Conservation (phyloP, 371 early-diverging fungal species). For the Lichtheimia corymbifera region DNA sequence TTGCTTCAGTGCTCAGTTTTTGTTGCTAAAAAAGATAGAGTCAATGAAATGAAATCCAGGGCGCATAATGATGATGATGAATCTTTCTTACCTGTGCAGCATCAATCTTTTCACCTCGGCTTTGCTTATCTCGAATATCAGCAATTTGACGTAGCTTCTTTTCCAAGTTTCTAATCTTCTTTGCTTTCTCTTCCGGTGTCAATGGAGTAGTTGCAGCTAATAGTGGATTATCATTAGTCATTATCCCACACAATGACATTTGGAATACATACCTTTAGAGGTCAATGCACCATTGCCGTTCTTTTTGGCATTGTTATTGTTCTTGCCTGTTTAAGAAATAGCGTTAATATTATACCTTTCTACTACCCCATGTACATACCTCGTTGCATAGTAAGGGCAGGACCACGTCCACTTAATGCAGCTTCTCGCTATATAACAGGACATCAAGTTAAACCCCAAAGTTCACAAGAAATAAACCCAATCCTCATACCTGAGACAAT, state of each 20-base stretch:
- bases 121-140: constrained; percentile 77
- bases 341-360: no score
- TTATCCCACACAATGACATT: not conserved
- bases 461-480: not conserved
- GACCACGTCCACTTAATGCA: constrained; percentile 31
- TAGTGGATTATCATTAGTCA: not conserved
- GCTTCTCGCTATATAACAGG: constrained; percentile 27
- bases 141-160: constrained; percentile 92
- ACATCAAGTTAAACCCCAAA: not conserved
- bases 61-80: not conserved
- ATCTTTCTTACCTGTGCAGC: constrained; percentile 68
- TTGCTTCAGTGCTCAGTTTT: constrained; percentile 38
- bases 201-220: constrained; percentile 14
- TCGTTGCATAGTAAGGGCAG: constrained; percentile 11
- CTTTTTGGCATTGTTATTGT: constrained; percentile 50
- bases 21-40: constrained; percentile 20
- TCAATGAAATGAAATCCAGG: not conserved
- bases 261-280: not conserved
- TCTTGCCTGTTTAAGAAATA: constrained; percentile 38
- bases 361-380: not conserved
- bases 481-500: constrained; percentile 39
- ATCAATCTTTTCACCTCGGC: constrained; percentile 79
- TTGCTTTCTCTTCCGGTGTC: constrained; percentile 64
- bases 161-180: constrained; percentile 82
- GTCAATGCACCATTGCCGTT: constrained; percentile 9